phyloP scores from a whole-genome alignment of 2,329 filamentous ascomycete species.

The Monosporascus ibericus region DNA sequence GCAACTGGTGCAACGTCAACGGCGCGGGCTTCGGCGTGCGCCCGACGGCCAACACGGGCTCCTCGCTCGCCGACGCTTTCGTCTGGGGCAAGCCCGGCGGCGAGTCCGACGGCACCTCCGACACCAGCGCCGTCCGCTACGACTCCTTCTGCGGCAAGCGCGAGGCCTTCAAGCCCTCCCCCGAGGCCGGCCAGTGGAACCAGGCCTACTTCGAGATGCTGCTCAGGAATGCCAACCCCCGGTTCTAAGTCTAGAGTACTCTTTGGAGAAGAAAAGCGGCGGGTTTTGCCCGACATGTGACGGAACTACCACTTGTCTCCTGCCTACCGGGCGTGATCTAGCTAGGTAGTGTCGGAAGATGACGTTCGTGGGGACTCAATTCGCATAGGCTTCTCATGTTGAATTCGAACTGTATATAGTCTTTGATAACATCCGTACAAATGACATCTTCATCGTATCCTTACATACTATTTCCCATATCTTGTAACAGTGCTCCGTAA shows the following conservation, averaged over 20 bases:
- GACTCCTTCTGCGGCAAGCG: constrained; percentile 48
- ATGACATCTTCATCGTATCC: too few relatives aligned
- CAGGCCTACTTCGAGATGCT: constrained; percentile 55
- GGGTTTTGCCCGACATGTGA: too few relatives aligned
- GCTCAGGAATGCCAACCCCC: constrained; percentile 48
- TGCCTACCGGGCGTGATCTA: background rate
- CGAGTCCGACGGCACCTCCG: constrained; percentile 39
- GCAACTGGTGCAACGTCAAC: constrained; percentile 57
- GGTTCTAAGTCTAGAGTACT: constrained; percentile 30
- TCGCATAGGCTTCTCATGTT: background rate
- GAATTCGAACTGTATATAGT: background rate
- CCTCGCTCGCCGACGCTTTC: constrained; percentile 50
- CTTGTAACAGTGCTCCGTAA: too few relatives aligned
- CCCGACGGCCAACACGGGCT: constrained; percentile 48
- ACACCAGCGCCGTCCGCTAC: constrained; percentile 38
- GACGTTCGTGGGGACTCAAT: background rate
- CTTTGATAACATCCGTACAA: background rate
- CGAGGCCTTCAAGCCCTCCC: constrained; percentile 57
- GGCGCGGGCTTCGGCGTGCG: constrained; percentile 53
- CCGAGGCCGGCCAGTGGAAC: constrained; percentile 69
- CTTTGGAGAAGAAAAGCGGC: background rate
- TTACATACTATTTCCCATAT: too few relatives aligned
- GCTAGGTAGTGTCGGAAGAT: background rate
- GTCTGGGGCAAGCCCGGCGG: constrained; percentile 59
- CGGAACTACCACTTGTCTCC: background rate